Percentiles rank a stretch among this genome's conserved stretches.
These are phyloP conservation scores for Gossypium trilobum DNA, from an alignment of 441 rosid genomes.

Conservation along the genomic window DNA sequence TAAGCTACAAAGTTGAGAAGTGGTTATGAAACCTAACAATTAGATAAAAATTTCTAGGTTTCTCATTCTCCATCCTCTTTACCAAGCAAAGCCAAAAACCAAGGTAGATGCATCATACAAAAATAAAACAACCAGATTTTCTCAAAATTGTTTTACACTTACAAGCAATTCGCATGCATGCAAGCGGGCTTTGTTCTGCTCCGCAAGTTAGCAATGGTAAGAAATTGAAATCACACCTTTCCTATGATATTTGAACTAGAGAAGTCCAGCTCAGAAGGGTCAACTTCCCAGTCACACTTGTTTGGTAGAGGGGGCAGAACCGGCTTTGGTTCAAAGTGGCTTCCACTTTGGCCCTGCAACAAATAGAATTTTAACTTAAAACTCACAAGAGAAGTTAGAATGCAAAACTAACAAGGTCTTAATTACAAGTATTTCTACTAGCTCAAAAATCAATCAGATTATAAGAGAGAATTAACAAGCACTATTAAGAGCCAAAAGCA, in stretches of 20 bases:
- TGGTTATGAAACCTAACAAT: background rate
- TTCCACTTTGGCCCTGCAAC: slow-evolving; percentile 88
- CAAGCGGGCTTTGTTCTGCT: background rate
- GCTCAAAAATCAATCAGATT: background rate
- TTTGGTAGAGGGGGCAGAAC: slow-evolving; percentile 89
- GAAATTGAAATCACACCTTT: slow-evolving; percentile 45
- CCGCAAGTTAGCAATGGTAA: background rate
- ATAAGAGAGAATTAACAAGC: background rate
- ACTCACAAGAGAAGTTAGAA: background rate
- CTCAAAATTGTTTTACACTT: too few relatives aligned
- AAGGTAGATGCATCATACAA: background rate
- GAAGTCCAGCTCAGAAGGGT: slow-evolving; percentile 90
- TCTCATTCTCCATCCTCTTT: background rate
- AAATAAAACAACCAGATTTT: background rate
- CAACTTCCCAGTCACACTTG: slow-evolving; percentile 98
- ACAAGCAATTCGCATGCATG: background rate
- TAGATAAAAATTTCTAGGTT: background rate
- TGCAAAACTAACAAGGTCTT: slow-evolving; percentile 5
- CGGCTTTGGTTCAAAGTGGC: slow-evolving; percentile 92
- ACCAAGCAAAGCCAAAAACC: background rate
- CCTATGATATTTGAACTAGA: slow-evolving; percentile 64
- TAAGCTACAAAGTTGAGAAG: background rate
- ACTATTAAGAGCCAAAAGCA: background rate
- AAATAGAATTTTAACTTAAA: slow-evolving; percentile 10
- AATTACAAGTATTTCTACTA: background rate